A percentile compares a stretch with the other conserved stretches of the same genome.
These are phyloP conservation scores for Climacium dendroides DNA, from an alignment of 225 moss, liverwort and hornwort species.

Conservation along the genomic window DNA sequence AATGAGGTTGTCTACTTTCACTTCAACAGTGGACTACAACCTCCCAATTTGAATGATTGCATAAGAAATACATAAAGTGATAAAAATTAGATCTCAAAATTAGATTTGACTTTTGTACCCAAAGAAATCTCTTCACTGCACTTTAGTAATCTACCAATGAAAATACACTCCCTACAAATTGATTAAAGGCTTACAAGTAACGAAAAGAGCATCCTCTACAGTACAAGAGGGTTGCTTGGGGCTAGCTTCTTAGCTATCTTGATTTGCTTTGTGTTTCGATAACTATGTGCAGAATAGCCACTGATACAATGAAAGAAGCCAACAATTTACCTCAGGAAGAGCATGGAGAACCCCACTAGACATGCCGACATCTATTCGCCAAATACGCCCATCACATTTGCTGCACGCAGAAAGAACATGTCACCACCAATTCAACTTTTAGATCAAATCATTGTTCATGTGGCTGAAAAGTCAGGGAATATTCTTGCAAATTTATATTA, in stretches of 20 bases:
- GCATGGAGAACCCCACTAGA: conserved; percentile 87
- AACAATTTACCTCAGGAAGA: conserved; percentile 54
- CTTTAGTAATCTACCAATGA: background rate
- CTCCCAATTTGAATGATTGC: background rate
- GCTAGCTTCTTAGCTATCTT: background rate
- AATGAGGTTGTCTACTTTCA: background rate
- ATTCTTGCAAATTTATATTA: background rate
- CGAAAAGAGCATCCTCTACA: background rate
- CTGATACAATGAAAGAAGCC: background rate
- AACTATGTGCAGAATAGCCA: background rate
- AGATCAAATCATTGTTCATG: background rate
- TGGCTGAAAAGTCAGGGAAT: background rate
- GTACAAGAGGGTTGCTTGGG: too few relatives aligned
- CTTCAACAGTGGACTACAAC: background rate
- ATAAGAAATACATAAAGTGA: background rate
- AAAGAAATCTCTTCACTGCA: background rate
- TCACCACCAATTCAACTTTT: background rate
- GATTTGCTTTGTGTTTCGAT: background rate
- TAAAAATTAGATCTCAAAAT: background rate
- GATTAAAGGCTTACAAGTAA: background rate
- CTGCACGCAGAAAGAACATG: conserved; percentile 17
- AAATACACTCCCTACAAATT: background rate
- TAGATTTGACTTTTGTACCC: background rate
- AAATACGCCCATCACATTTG: conserved; percentile 78
- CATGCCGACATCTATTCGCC: conserved; percentile 99